phyloP scores from a whole-genome alignment of 169 alveolate genomes.

The Plasmodium coatneyi region DNA sequence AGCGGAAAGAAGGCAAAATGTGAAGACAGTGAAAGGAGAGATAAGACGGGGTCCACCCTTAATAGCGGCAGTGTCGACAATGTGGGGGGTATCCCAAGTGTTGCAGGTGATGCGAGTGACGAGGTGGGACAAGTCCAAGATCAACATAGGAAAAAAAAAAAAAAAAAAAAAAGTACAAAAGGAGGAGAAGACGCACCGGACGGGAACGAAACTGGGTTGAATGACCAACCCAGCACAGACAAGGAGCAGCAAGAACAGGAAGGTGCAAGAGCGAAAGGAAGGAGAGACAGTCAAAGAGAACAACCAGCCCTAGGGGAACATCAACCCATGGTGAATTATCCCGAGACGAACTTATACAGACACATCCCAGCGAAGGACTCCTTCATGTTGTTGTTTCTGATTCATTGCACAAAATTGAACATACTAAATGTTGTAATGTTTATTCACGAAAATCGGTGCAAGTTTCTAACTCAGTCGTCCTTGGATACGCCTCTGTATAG shows the following conservation, averaged over 20 bases:
- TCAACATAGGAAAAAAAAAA: not conserved
- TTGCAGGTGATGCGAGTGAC: not conserved
- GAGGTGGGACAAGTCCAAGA: not conserved
- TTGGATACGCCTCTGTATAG: not conserved
- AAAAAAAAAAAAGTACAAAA: not conserved
- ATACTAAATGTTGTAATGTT: conserved; percentile 49
- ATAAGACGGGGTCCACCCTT: not conserved
- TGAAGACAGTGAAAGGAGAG: conserved; percentile 3
- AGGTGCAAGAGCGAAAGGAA: not conserved
- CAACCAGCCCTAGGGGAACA: not conserved
- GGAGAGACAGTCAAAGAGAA: not conserved
- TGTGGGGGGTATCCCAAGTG: not conserved
- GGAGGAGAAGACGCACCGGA: not conserved
- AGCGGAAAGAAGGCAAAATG: conserved; percentile 3
- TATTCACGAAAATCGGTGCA: conserved; percentile 30
- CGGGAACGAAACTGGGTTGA: not conserved
- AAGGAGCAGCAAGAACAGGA: not conserved
- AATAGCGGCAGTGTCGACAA: not conserved
- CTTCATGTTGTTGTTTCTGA: conserved; percentile 33
- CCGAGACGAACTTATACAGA: not conserved
- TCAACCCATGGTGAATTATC: not conserved
- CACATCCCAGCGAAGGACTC: conserved; percentile 33
- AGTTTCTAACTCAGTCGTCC: conserved; percentile 8
- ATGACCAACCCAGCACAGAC: not conserved
- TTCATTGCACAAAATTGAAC: conserved; percentile 51